These are phyloP conservation scores for Pseudogymnoascus sp. DNA, from an alignment of 2,329 filamentous ascomycete species.

Conservation along the genomic window DNA sequence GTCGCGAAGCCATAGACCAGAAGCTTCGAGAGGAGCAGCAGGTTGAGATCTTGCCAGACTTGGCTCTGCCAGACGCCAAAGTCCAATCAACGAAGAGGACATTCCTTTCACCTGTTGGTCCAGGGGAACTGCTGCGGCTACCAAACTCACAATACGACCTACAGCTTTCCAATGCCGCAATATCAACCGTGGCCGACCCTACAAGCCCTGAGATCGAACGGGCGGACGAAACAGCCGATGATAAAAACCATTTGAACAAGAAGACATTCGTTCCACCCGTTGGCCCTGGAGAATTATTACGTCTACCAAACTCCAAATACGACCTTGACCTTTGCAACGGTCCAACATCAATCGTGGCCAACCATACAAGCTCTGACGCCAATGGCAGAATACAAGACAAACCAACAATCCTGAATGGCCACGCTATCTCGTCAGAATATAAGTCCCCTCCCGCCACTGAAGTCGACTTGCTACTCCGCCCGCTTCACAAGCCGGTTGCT, in stretches of 20 bases:
- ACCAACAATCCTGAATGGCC: background rate
- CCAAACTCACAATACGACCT: conserved; percentile 45
- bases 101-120: conserved; percentile 19
- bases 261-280: conserved; percentile 17
- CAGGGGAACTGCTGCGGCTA: conserved; percentile 39
- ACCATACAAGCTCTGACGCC: background rate
- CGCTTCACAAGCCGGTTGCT: background rate
- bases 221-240: background rate
- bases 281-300: conserved; percentile 37
- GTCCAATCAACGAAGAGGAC: background rate
- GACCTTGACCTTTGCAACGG: conserved; percentile 20
- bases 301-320: conserved; percentile 47
- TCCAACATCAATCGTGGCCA: background rate
- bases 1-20: conserved; percentile 74
- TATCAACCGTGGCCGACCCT: background rate
- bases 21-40: conserved; percentile 48
- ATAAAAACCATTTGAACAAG: background rate
- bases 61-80: background rate
- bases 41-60: background rate
- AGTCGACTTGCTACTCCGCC: conserved; percentile 4
- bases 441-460: background rate
- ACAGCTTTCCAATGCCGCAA: background rate
- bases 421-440: background rate
- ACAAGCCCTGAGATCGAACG: conserved; percentile 12
- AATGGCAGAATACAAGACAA: background rate